Conservation (phyloP, 208 protist genomes). For the Naegleria lovaniensis region DNA sequence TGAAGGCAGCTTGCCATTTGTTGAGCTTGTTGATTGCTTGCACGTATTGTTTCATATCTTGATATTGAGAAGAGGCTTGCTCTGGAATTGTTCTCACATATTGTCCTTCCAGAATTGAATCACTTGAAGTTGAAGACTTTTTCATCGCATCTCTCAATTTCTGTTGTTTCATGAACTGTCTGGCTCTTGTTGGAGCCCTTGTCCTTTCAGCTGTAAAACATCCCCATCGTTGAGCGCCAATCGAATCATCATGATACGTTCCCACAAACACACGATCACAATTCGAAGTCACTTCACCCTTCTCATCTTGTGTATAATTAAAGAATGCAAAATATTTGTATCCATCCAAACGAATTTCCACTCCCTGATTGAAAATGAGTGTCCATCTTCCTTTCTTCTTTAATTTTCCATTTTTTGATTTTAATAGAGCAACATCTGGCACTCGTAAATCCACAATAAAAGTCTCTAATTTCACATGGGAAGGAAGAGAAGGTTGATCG, state of each 20-base stretch:
- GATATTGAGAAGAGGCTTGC: too few species aligned
- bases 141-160: too few species aligned
- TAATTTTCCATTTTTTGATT: background rate
- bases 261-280: background rate
- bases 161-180: too few species aligned
- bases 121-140: too few species aligned
- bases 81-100: too few species aligned
- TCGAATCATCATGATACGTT: background rate
- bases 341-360: background rate
- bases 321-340: slow-evolving; percentile 8
- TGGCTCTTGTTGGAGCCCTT: too few species aligned
- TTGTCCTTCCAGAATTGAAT: too few species aligned
- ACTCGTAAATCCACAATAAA: background rate
- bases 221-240: background rate
- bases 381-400: background rate
- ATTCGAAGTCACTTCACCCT: background rate
- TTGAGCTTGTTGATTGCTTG: background rate
- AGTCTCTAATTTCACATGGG: too few species aligned
- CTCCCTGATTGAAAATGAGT: background rate
- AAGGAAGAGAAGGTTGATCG: too few species aligned
- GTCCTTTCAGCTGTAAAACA: background rate
- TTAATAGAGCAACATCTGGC: background rate
- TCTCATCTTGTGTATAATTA: background rate
- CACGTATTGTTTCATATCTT: background rate
- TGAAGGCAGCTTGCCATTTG: background rate